Percentiles rank a stretch among this genome's conserved stretches.
Evolutionary conservation across 495 filamentous ascomycete genomes (phyloP).

Genomic region (Aspergillus carlsbadensis): DNA sequence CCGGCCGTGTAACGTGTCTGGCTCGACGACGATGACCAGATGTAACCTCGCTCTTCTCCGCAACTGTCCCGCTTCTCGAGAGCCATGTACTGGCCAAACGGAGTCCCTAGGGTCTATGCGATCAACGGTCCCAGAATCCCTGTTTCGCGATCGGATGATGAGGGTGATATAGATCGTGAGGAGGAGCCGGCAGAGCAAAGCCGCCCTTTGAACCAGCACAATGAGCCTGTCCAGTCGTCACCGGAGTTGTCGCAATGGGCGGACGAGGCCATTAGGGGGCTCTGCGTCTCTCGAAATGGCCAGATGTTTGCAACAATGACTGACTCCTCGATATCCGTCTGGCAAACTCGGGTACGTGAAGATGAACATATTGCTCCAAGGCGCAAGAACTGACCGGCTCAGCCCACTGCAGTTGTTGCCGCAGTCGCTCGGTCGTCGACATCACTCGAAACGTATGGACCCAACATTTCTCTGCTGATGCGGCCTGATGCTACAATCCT

Average conservation of each 20-base stretch:
- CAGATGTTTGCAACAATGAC: constrained; percentile 91
- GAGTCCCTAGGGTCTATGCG: constrained; percentile 85
- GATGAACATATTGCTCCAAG: not conserved
- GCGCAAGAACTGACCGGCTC: constrained; percentile 31
- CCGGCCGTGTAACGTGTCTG: constrained; percentile 19
- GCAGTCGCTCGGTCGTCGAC: constrained; percentile 74
- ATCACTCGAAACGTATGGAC: constrained; percentile 80
- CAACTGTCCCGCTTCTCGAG: constrained; percentile 26
- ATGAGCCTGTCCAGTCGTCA: constrained; percentile 18
- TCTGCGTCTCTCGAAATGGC: constrained; percentile 77
- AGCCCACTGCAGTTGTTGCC: constrained; percentile 85
- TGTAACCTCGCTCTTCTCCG: constrained; percentile 33
- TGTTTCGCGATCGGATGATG: constrained; percentile 38
- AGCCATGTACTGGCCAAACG: constrained; percentile 97
- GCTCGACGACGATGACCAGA: constrained; percentile 39
- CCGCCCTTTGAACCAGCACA: constrained; percentile 10
- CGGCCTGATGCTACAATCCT: constrained; percentile 90
- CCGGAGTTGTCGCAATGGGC: constrained; percentile 35
- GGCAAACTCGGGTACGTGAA: constrained; percentile 84
- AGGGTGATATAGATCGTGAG: constrained; percentile 11
- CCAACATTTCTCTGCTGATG: constrained; percentile 78
- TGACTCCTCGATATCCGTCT: constrained; percentile 74
- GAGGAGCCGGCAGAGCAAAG: constrained; percentile 16
- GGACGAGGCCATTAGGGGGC: constrained; percentile 65
- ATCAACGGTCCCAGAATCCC: constrained; percentile 57